phyloP scores from a whole-genome alignment of 305 asterid genomes.

The Solanum chacoense region DNA sequence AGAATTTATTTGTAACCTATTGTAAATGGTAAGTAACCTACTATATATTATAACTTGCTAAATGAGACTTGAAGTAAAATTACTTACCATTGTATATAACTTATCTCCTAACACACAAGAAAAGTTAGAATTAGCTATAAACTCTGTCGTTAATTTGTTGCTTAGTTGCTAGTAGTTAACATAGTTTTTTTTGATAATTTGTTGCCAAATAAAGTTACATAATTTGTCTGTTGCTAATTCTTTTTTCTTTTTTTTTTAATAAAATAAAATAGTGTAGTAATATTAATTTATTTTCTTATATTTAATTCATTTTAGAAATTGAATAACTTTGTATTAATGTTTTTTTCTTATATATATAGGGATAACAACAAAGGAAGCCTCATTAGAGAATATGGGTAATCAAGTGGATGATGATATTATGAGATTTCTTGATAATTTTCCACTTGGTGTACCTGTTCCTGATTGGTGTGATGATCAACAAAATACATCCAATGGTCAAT shows the following conservation, averaged over 20 bases:
- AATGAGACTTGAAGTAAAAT: neutral
- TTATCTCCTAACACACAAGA: neutral
- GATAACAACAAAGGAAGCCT: neutral
- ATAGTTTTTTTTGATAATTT: neutral
- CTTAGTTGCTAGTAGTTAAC: neutral
- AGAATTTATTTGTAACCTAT: neutral
- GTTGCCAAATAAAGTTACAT: neutral
- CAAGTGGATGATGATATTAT: conserved; percentile 42
- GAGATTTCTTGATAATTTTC: conserved; percentile 50
- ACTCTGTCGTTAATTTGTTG: neutral
- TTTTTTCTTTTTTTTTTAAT: neutral
- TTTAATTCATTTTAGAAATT: neutral
- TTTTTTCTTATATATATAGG: neutral
- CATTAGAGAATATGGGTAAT: conserved; percentile 2
- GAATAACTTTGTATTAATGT: neutral
- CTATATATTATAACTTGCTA: neutral
- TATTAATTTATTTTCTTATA: neutral
- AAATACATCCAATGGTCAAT: neutral
- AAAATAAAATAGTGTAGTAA: neutral
- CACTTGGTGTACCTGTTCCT: conserved; percentile 38
- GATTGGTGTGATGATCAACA: conserved; percentile 30
- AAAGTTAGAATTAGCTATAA: neutral
- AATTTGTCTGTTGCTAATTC: neutral
- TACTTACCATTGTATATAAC: neutral
- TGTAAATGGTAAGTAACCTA: neutral